Evolutionary conservation across 208 protist genomes (phyloP), one percentile per base, ranked within the genome.

Genomic region (Leishmania martiniquensis): DNA sequence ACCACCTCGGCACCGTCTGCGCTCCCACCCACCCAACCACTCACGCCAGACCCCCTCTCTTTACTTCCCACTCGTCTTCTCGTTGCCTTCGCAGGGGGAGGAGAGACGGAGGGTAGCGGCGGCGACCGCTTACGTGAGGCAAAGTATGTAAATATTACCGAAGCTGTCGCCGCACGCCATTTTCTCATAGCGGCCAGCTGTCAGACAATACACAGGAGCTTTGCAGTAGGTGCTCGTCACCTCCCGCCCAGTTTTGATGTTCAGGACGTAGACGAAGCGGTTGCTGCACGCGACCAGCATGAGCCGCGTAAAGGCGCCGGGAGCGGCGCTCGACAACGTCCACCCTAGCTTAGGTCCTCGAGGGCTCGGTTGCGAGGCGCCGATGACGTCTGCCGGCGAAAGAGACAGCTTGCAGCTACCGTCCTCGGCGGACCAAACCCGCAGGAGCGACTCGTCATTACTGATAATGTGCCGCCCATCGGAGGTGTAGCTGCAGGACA

Each of bases 131-230:
- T 72, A 81, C 52, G 52, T 75, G 49, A 82, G 10, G 62, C 42
- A 68, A 25, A 77, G 44, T 3, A 82, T 63, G 57, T 96, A 97
- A 17, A 98, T 87, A 77, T 98, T 98, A n/a, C 95, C 95, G 69
- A 95, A 97, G 78, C 81, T 94, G 75, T 98, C 95, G 39, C 95
- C 95, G 69, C 91, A 96, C 1, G 85, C 88, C 72, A 89, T 72
- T 37, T 85, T 73, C 52, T 86, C 81, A 17, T 85, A 75, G 22
- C 75, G 87, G n/a, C 94, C 93, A 2, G 77, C 81, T 0, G 95
- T 78, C 42, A 98, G 79, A 71, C 91, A 96, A 83, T 98, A 97
- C 55, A 98, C 95, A 0, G 95, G 90, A 0, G 95, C 95, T 78
- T 95, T 96, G 85, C 92, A 96, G 70, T 92, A 96, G 4, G 76